Percentiles rank a stretch among this genome's conserved stretches.
Conservation (phyloP, 1,139 yeast species). For the Sugiyamaella xylanicola region DNA sequence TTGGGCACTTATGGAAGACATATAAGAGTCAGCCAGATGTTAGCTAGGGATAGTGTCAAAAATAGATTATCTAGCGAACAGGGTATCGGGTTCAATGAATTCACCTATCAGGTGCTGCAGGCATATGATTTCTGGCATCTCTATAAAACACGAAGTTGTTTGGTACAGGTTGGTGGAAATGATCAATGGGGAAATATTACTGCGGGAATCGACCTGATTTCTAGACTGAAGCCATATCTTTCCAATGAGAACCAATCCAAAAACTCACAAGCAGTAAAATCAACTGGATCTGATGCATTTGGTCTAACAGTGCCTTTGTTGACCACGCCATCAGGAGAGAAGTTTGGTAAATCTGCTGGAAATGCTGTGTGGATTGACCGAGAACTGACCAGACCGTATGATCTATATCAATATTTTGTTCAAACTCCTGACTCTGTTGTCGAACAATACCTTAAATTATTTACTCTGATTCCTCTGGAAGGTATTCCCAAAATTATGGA, state of each 20-base stretch:
- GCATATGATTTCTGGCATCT: conserved; percentile 93
- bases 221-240: conserved; percentile 49
- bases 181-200: conserved; percentile 99
- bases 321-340: conserved; percentile 87
- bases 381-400: conserved; percentile 72
- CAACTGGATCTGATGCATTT: conserved; percentile 44
- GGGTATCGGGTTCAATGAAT: conserved; percentile 92
- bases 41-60: conserved; percentile 85
- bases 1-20: conserved; percentile 75
- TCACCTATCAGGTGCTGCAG: conserved; percentile 87
- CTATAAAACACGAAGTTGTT: conserved; percentile 59
- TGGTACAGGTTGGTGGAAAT: conserved; percentile 90
- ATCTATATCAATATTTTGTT: conserved; percentile 82
- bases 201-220: conserved; percentile 89
- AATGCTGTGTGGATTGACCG: conserved; percentile 89
- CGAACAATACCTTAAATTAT: conserved; percentile 64
- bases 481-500: conserved; percentile 57
- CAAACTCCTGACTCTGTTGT: conserved; percentile 81
- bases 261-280: background rate
- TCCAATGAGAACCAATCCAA: conserved; percentile 11
- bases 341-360: conserved; percentile 97
- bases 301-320: conserved; percentile 90
- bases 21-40: conserved; percentile 83
- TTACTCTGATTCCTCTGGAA: conserved; percentile 72
- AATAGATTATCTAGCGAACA: conserved; percentile 65